These are phyloP conservation scores for Acacia melanoxylon DNA, from an alignment of 306 rosid species.

Conservation along the genomic window DNA sequence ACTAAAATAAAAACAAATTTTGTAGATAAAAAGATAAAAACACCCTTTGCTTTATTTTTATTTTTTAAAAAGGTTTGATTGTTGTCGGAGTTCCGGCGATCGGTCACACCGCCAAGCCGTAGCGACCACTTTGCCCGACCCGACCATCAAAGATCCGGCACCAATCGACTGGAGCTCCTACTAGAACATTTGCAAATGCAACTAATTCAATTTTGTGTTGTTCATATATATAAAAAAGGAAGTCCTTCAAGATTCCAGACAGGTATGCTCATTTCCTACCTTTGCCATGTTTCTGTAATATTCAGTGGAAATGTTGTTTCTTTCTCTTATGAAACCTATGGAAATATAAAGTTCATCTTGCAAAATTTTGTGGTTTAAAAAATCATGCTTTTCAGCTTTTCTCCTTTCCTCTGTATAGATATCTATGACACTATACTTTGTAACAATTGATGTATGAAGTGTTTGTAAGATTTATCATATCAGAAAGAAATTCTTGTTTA, in stretches of 20 bases:
- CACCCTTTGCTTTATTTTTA: no score
- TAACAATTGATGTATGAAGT: slow-evolving; percentile 4
- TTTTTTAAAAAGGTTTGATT: no score
- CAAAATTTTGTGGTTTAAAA: not conserved
- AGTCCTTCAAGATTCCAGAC: slow-evolving; percentile 51
- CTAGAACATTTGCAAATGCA: no score
- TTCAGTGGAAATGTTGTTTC: slow-evolving; percentile 21
- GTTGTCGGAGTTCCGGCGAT: no score
- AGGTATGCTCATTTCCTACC: slow-evolving; percentile 57
- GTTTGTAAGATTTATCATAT: slow-evolving; percentile 4
- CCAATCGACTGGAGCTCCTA: no score
- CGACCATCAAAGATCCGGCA: no score
- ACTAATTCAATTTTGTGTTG: no score
- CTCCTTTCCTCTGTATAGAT: not conserved
- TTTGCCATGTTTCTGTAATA: slow-evolving; percentile 19
- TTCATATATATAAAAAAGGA: slow-evolving; percentile 37
- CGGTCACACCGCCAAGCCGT: no score
- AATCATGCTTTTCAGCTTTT: not conserved
- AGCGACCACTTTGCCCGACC: no score
- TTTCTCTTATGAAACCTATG: slow-evolving; percentile 25
- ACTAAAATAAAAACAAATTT: no score
- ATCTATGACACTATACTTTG: not conserved
- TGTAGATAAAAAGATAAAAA: no score
- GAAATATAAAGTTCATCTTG: slow-evolving; percentile 14
- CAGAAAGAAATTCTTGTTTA: not conserved